A percentile compares a stretch with the other conserved stretches of the same genome.
Evolutionary conservation across 2,329 filamentous ascomycete species (phyloP).

Genomic region (Triangularia setosa): DNA sequence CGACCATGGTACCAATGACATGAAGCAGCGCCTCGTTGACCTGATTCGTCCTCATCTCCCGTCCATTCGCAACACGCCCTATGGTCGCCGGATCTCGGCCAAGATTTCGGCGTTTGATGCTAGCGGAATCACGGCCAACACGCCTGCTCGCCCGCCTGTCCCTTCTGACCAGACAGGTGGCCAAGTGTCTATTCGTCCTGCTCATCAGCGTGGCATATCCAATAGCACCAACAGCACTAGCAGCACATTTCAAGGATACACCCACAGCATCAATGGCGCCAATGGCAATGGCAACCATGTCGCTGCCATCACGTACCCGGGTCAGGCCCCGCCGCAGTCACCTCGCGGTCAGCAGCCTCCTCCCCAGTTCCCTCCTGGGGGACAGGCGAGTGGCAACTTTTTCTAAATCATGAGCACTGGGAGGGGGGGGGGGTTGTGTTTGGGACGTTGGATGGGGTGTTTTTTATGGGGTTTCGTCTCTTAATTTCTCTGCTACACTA

Average conservation of each 20-base stretch:
- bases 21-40: slow-evolving; percentile 74
- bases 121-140: slow-evolving; percentile 43
- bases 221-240: slow-evolving; percentile 37
- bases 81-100: slow-evolving; percentile 87
- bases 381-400: slow-evolving; percentile 21
- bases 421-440: slow-evolving; percentile 14
- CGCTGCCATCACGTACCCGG: slow-evolving; percentile 21
- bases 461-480: slow-evolving; percentile 13
- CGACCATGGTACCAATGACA: slow-evolving; percentile 72
- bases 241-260: slow-evolving; percentile 25
- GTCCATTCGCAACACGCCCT: slow-evolving; percentile 82
- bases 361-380: neutral
- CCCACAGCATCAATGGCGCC: slow-evolving; percentile 30
- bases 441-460: slow-evolving; percentile 1
- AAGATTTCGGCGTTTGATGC: slow-evolving; percentile 68
- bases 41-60: slow-evolving; percentile 80
- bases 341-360: slow-evolving; percentile 22
- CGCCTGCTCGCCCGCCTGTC: slow-evolving; percentile 49
- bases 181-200: slow-evolving; percentile 48
- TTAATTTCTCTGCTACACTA: slow-evolving; percentile 26
- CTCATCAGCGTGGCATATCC: slow-evolving; percentile 41
- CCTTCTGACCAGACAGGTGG: slow-evolving; percentile 51
- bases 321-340: slow-evolving; percentile 27
- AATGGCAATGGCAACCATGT: slow-evolving; percentile 16
- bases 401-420: slow-evolving; percentile 20